Percentiles rank a stretch among this genome's conserved stretches.
These are phyloP conservation scores for Dactylis glomerata DNA, from an alignment of 176 grass and related monocot genomes.

Conservation along the genomic window DNA sequence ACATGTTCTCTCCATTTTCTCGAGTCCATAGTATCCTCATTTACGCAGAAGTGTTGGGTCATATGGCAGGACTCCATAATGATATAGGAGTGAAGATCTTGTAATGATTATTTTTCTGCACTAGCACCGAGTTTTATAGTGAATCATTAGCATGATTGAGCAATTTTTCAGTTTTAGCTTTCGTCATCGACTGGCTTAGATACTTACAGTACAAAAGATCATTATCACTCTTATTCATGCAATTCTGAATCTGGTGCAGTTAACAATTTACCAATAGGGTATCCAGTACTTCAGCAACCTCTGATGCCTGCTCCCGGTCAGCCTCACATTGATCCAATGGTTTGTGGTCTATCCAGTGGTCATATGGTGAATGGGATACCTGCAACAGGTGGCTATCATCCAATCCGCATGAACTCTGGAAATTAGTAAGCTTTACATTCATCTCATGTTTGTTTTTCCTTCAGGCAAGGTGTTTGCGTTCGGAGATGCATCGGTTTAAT, in stretches of 20 bases:
- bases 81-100: not conserved
- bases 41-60: not conserved
- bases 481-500: not conserved
- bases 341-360: conserved; percentile 67
- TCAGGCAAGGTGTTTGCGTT: not conserved
- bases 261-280: conserved; percentile 92
- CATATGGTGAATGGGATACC: conserved; percentile 93
- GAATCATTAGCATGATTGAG: not conserved
- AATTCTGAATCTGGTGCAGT: conserved; percentile 73
- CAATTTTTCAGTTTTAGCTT: not conserved
- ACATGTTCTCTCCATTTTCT: not conserved
- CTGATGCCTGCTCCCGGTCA: conserved; percentile 64
- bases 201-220: not conserved
- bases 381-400: conserved; percentile 74
- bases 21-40: conserved; percentile 2
- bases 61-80: not conserved
- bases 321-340: conserved; percentile 69
- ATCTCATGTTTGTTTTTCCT: conserved; percentile 17
- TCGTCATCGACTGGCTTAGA: conserved; percentile 6
- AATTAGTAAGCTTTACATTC: conserved; percentile 73
- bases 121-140: not conserved
- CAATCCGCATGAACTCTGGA: conserved; percentile 78
- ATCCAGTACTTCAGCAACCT: conserved; percentile 89
- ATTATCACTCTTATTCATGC: conserved; percentile 45
- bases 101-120: conserved; percentile 1